Percentiles rank a stretch among this genome's conserved stretches.
Evolutionary conservation across 2,329 filamentous ascomycete species (phyloP).

Genomic region (Colletotrichum neosansevieriae): DNA sequence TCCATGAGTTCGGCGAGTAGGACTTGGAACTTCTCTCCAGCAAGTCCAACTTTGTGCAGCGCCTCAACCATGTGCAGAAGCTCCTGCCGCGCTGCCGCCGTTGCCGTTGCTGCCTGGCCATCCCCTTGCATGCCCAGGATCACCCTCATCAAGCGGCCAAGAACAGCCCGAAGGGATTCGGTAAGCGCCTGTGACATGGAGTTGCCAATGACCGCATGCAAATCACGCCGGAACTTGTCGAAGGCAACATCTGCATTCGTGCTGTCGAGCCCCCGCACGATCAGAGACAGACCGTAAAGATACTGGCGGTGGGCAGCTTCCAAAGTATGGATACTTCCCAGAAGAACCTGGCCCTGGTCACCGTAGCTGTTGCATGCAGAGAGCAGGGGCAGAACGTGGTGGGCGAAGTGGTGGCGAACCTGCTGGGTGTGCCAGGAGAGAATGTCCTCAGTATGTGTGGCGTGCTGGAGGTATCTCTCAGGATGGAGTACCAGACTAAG

Average conservation of each 20-base stretch:
- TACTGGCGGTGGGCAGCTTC: constrained; percentile 71
- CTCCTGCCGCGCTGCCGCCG: constrained; percentile 58
- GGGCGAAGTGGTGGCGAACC: constrained; percentile 70
- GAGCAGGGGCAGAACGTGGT: constrained; percentile 69
- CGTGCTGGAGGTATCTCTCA: constrained; percentile 58
- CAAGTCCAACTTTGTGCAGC: constrained; percentile 74
- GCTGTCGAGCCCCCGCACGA: constrained; percentile 61
- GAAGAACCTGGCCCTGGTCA: constrained; percentile 60
- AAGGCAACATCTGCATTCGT: constrained; percentile 53
- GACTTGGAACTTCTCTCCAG: constrained; percentile 76
- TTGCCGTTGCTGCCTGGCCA: constrained; percentile 40
- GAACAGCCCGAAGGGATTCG: constrained; percentile 64
- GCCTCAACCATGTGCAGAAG: constrained; percentile 69
- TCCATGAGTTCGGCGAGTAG: constrained; percentile 80
- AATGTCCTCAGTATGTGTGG: constrained; percentile 67
- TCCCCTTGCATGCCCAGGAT: constrained; percentile 54
- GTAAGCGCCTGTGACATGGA: constrained; percentile 67
- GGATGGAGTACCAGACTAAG: constrained; percentile 67
- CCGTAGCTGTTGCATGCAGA: constrained; percentile 58
- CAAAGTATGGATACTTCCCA: constrained; percentile 67
- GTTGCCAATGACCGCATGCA: constrained; percentile 75
- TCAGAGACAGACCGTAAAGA: constrained; percentile 64
- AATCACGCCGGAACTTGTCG: constrained; percentile 68
- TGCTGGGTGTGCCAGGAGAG: constrained; percentile 72
- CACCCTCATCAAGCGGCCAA: constrained; percentile 62